phyloP scores from a whole-genome alignment of 139 green algal species.

The Ettlia oleoabundans region DNA sequence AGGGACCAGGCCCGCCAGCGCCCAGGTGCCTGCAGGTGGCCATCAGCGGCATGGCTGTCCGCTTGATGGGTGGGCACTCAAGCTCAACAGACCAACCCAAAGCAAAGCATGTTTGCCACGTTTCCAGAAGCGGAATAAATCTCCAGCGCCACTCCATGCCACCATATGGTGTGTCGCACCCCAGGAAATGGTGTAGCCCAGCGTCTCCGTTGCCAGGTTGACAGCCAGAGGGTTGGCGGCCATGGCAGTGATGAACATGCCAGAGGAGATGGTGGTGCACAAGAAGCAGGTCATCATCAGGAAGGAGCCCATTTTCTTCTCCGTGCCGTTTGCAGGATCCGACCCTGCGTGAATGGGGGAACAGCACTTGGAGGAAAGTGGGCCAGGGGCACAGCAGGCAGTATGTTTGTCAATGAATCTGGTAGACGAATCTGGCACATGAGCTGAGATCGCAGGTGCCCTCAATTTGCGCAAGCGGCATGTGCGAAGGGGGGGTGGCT shows the following conservation, averaged over 20 bases:
- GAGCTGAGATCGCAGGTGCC: background rate
- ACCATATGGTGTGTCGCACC: no score
- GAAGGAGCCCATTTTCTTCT: conserved; percentile 97
- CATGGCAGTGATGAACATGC: conserved; percentile 99
- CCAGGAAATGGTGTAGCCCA: conserved; percentile 94
- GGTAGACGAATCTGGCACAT: no score
- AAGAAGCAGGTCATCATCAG: conserved; percentile 99
- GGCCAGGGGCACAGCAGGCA: background rate
- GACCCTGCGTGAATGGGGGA: conserved; percentile 37
- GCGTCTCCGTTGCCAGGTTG: conserved; percentile 89
- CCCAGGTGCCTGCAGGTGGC: conserved; percentile 82
- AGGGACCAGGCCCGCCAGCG: conserved; percentile 89
- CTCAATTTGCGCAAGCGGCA: background rate
- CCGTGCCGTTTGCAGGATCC: conserved; percentile 90
- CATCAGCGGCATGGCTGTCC: no score
- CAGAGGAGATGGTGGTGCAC: conserved; percentile 88
- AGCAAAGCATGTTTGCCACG: no score
- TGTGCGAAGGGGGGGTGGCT: no score
- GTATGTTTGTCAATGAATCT: no score
- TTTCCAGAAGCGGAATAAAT: no score
- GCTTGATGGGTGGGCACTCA: no score
- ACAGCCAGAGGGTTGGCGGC: conserved; percentile 97
- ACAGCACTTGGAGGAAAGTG: background rate
- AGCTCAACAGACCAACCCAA: no score
- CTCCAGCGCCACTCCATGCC: no score